Percentiles rank a stretch among this genome's conserved stretches.
Conservation (phyloP, 2,329 filamentous ascomycete species). For the Diaporthe ilicicola region DNA sequence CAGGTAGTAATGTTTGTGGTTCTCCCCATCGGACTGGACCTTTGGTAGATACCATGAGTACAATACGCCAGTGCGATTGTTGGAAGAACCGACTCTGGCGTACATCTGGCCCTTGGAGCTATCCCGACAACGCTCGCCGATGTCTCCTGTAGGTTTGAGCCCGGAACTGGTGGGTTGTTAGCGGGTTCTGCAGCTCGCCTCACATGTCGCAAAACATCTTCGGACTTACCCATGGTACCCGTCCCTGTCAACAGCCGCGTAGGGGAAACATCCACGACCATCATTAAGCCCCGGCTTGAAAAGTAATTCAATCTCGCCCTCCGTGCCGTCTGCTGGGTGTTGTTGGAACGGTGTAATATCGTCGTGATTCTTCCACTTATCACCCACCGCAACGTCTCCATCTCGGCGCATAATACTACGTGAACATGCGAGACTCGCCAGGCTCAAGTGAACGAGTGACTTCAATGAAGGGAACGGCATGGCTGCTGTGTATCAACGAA, state of each 20-base stretch:
- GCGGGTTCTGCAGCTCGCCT: background rate
- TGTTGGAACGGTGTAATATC: background rate
- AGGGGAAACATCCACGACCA: background rate
- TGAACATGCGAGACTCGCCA: background rate
- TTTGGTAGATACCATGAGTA: background rate
- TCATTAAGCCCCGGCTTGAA: background rate
- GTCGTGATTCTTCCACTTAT: slow-evolving; percentile 3
- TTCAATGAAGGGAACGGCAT: background rate
- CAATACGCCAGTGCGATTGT: background rate
- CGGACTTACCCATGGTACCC: background rate
- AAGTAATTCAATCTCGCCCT: background rate
- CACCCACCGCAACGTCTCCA: background rate
- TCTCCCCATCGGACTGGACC: background rate
- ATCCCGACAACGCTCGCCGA: background rate
- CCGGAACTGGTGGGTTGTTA: background rate
- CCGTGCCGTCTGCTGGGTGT: background rate
- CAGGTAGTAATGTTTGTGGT: background rate
- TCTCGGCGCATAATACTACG: background rate
- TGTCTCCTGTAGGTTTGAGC: background rate
- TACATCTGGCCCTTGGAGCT: background rate
- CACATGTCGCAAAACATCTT: background rate
- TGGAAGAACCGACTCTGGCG: background rate
- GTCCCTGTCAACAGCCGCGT: background rate
- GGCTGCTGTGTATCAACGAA: background rate
- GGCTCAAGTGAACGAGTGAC: background rate